phyloP scores from a whole-genome alignment of 768 basidiomycete species.

The Suillus brevipes region DNA sequence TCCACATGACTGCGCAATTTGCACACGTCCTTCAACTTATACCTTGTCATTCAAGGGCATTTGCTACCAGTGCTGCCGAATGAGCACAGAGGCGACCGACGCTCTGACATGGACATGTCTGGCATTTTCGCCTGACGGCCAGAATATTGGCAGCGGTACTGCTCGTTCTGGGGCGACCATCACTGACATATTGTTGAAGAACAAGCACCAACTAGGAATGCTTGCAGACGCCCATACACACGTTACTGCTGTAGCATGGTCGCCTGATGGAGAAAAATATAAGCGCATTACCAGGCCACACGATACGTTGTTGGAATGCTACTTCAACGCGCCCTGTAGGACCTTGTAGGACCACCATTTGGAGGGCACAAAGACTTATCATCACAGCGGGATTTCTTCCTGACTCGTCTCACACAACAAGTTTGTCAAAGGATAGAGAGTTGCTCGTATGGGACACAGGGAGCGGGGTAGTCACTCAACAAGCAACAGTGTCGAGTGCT shows the following conservation, averaged over 20 bases:
- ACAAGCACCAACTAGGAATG: neutral
- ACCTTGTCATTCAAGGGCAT: neutral
- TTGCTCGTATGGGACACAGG: no score
- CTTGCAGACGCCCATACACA: neutral
- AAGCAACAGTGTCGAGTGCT: no score
- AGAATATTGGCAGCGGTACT: neutral
- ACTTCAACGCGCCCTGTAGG: no score
- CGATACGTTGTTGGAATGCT: no score
- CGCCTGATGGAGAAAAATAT: no score
- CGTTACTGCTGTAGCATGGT: slow-evolving; percentile 24
- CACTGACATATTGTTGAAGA: neutral
- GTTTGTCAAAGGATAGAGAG: no score
- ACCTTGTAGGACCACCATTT: no score
- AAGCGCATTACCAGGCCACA: no score
- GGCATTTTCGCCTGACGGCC: neutral
- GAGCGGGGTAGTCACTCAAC: no score
- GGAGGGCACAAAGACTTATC: no score
- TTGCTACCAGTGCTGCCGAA: neutral
- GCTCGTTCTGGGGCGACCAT: slow-evolving; percentile 5
- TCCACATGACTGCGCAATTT: neutral
- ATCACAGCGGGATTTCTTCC: no score
- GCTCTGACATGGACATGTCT: neutral
- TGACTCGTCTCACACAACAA: no score
- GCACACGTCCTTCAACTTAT: neutral
- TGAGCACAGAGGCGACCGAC: neutral